These are phyloP conservation scores for Volvariella volvacea DNA, from an alignment of 1,284 basidiomycete genomes.

Conservation along the genomic window DNA sequence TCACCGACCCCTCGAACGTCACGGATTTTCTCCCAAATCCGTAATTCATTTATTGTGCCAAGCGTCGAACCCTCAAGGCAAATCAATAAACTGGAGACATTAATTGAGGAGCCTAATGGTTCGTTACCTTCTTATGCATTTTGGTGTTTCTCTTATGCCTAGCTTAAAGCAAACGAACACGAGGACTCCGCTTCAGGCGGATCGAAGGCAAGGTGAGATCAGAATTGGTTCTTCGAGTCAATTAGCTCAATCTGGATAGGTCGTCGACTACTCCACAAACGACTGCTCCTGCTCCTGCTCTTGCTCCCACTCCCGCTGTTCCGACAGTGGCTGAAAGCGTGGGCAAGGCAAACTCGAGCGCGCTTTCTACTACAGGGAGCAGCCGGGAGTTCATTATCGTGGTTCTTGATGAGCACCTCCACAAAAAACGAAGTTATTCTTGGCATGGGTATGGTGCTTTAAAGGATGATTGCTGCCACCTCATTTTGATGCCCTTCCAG, in stretches of 20 bases:
- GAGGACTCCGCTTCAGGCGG: too few species aligned
- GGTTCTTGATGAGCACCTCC: conserved; percentile 26
- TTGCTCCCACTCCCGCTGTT: too few species aligned
- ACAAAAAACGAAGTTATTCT: conserved; percentile 15
- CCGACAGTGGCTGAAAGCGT: too few species aligned
- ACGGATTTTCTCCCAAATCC: conserved; percentile 6
- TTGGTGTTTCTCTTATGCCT: too few species aligned
- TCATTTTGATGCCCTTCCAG: background rate
- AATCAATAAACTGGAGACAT: conserved; percentile 4
- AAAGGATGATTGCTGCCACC: too few species aligned
- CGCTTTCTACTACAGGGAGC: conserved; percentile 3
- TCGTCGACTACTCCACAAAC: too few species aligned
- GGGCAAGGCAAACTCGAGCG: conserved; percentile 4
- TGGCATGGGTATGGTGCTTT: conserved; percentile 30
- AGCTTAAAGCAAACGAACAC: too few species aligned
- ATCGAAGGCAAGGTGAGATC: too few species aligned
- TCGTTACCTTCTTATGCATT: too few species aligned
- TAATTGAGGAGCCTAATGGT: conserved; percentile 1
- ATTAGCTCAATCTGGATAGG: too few species aligned
- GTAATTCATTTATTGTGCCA: conserved; percentile 1
- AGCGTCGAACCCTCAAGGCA: conserved; percentile 2
- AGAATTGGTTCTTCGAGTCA: too few species aligned
- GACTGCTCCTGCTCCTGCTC: too few species aligned
- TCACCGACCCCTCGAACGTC: background rate
- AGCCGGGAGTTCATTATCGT: conserved; percentile 26